Evolutionary conservation across 108 stramenopile genomes (phyloP).

Genomic region (Skeletonema tropicum): DNA sequence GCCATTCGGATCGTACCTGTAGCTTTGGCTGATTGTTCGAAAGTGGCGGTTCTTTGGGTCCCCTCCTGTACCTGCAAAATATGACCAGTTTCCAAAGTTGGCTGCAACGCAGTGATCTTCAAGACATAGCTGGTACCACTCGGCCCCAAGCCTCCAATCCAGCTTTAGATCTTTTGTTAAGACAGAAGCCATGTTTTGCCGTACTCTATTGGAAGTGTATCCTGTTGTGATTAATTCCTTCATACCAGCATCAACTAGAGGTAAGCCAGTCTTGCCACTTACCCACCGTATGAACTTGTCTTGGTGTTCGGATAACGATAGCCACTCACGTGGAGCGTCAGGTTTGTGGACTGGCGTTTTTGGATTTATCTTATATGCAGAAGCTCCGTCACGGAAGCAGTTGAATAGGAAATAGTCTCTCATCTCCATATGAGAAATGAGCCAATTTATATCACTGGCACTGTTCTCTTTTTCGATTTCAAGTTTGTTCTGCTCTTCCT

Average conservation of each 20-base stretch:
- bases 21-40: constrained; percentile 75
- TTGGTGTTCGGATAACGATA: constrained; percentile 20
- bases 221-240: constrained; percentile 85
- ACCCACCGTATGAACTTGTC: constrained; percentile 60
- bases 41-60: constrained; percentile 83
- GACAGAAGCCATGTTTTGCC: constrained; percentile 91
- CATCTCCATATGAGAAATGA: constrained; percentile 74
- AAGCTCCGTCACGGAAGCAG: constrained; percentile 44
- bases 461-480: constrained; percentile 11
- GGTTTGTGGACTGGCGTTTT: constrained; percentile 18
- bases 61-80: constrained; percentile 85
- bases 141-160: constrained; percentile 93
- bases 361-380: constrained; percentile 25
- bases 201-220: constrained; percentile 91
- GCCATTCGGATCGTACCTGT: constrained; percentile 77
- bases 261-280: constrained; percentile 78
- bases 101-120: constrained; percentile 87
- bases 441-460: constrained; percentile 48
- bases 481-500: constrained; percentile 32
- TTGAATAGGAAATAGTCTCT: constrained; percentile 74
- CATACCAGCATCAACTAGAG: constrained; percentile 93
- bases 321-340: constrained; percentile 22
- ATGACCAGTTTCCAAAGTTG: constrained; percentile 92
- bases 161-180: constrained; percentile 78
- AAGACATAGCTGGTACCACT: constrained; percentile 83